phyloP scores from a whole-genome alignment of 306 rosid genomes.

The Benincasa hispida region DNA sequence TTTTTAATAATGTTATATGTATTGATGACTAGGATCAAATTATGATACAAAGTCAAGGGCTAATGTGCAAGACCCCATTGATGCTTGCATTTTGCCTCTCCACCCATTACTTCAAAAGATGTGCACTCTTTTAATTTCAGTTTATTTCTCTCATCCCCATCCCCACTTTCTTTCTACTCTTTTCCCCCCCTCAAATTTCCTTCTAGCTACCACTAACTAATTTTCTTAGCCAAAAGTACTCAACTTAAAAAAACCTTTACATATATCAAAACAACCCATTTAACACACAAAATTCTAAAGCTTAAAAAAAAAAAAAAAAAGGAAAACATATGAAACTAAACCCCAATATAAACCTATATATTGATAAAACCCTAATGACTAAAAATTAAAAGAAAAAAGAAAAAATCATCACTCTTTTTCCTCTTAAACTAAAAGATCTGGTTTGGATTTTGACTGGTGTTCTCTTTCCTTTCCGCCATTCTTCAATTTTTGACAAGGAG shows the following conservation, averaged over 20 bases:
- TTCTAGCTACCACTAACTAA: not conserved
- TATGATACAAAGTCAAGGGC: not conserved
- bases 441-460: not conserved
- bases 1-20: not conserved
- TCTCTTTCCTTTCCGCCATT: slow-evolving; percentile 1
- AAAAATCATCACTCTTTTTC: not conserved
- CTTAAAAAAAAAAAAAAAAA: no score
- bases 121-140: not conserved
- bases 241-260: not conserved
- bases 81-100: not conserved
- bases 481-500: slow-evolving; percentile 9
- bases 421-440: not conserved
- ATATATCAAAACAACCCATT: slow-evolving; percentile 4
- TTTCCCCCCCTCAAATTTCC: not conserved
- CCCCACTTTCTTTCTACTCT: not conserved
- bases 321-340: not conserved
- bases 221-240: not conserved
- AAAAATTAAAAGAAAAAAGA: not conserved
- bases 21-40: not conserved
- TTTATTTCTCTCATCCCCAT: not conserved
- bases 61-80: not conserved
- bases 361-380: not conserved
- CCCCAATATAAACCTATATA: not conserved
- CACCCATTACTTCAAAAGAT: not conserved
- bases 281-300: not conserved